A percentile compares a stretch with the other conserved stretches of the same genome.
Evolutionary conservation across 495 filamentous ascomycete species (phyloP).

Genomic region (Penicillium lividum): DNA sequence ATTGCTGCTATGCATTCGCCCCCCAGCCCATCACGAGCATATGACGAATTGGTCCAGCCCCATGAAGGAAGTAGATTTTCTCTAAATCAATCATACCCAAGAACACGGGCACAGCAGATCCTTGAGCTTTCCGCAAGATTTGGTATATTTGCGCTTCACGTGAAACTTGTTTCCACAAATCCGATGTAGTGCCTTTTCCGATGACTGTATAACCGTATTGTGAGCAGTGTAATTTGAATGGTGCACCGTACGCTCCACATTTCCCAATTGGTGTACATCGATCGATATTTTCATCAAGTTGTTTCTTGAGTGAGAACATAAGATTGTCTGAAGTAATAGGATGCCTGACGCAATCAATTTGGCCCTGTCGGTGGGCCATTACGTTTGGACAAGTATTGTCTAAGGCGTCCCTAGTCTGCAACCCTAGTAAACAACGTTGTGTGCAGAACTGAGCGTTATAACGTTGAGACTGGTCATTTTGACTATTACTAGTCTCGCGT

Average conservation of each 20-base stretch:
- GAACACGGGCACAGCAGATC: conserved; percentile 42
- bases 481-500: conserved; percentile 6
- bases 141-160: conserved; percentile 46
- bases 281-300: conserved; percentile 34
- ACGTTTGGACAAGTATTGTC: conserved; percentile 48
- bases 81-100: conserved; percentile 46
- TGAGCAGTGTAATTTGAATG: conserved; percentile 44
- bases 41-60: conserved; percentile 43
- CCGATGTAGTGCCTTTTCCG: conserved; percentile 45
- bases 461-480: conserved; percentile 9
- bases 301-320: conserved; percentile 18
- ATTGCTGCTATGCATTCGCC: conserved; percentile 28
- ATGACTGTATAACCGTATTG: conserved; percentile 49
- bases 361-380: too few relatives aligned
- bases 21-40: conserved; percentile 52
- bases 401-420: conserved; percentile 35
- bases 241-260: conserved; percentile 29
- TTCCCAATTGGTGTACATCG: conserved; percentile 24
- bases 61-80: conserved; percentile 38
- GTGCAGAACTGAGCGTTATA: conserved; percentile 41
- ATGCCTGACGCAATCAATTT: conserved; percentile 28
- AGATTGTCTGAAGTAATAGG: conserved; percentile 19
- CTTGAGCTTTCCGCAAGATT: conserved; percentile 39
- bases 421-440: conserved; percentile 46
- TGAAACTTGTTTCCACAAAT: conserved; percentile 36